Conservation (phyloP, 495 filamentous ascomycete genomes). For the Physcia stellaris region DNA sequence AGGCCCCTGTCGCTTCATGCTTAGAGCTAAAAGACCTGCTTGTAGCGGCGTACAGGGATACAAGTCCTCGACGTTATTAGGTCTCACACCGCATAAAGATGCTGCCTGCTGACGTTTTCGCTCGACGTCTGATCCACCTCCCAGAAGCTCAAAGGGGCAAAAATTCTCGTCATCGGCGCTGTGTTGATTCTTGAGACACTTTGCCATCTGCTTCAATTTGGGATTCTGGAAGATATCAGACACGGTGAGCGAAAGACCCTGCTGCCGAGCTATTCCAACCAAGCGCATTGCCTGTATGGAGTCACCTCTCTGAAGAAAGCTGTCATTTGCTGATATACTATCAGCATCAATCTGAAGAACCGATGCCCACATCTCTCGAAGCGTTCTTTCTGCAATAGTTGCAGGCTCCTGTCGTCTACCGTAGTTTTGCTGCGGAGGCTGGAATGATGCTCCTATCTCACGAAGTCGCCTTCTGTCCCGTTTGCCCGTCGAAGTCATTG, state of each 20-base stretch:
- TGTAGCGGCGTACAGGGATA: neutral
- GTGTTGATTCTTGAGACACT: too few relatives aligned
- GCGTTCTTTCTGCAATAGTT: conserved; percentile 12
- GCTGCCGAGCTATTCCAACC: conserved; percentile 39
- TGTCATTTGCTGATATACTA: conserved; percentile 25
- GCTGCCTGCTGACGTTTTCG: neutral
- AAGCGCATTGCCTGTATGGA: conserved; percentile 54
- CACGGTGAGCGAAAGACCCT: conserved; percentile 41
- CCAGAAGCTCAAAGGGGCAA: neutral
- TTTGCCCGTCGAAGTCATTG: conserved; percentile 43
- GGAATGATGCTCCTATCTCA: conserved; percentile 24
- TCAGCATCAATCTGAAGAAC: conserved; percentile 24
- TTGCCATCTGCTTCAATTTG: too few relatives aligned
- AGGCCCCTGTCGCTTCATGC: conserved; percentile 25
- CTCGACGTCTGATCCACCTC: neutral
- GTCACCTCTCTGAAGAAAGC: conserved; percentile 34
- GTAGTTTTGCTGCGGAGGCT: conserved; percentile 24
- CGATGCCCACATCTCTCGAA: conserved; percentile 30
- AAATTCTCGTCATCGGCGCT: conserved; percentile 22
- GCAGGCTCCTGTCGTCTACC: neutral
- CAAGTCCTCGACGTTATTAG: neutral
- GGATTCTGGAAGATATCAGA: conserved; percentile 34
- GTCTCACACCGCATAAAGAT: neutral
- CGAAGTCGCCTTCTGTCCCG: conserved; percentile 44
- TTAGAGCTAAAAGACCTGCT: conserved; percentile 12